These are phyloP conservation scores for Myriosclerotinia curreyana DNA, from an alignment of 2,329 filamentous ascomycete genomes.

Conservation along the genomic window DNA sequence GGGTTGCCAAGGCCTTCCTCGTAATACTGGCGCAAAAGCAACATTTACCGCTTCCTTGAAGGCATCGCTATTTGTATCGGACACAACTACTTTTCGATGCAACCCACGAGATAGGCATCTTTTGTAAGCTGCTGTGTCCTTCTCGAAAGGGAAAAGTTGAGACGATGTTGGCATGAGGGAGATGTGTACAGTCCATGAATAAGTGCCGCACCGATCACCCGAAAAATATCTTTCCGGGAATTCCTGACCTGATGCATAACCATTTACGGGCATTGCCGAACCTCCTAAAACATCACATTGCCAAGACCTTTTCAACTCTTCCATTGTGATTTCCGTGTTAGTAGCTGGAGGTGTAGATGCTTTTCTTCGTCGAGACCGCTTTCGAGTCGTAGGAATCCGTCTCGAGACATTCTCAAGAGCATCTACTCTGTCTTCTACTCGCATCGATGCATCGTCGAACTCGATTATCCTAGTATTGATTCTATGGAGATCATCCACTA, in stretches of 20 bases:
- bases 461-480: conserved; percentile 38
- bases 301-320: conserved; percentile 18
- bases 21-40: conserved; percentile 51
- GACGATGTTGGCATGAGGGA: conserved; percentile 54
- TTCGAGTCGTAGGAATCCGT: conserved; percentile 5
- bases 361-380: conserved; percentile 31
- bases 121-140: conserved; percentile 59
- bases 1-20: conserved; percentile 53
- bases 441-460: conserved; percentile 40
- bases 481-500: conserved; percentile 44
- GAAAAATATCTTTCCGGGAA: conserved; percentile 31
- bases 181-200: conserved; percentile 57
- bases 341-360: conserved; percentile 35
- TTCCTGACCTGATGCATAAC: conserved; percentile 24
- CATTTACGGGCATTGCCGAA: conserved; percentile 8
- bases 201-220: conserved; percentile 35
- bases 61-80: conserved; percentile 48
- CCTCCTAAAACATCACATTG: conserved; percentile 16
- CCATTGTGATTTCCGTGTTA: conserved; percentile 20
- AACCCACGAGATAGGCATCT: conserved; percentile 58
- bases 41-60: conserved; percentile 49
- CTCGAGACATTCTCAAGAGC: conserved; percentile 29
- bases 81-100: conserved; percentile 55
- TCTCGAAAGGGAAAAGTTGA: conserved; percentile 59
- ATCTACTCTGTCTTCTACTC: conserved; percentile 38